A percentile compares a stretch with the other conserved stretches of the same genome.
Conservation (phyloP, 2,329 filamentous ascomycete species). For the Colletotrichum eleusines region DNA sequence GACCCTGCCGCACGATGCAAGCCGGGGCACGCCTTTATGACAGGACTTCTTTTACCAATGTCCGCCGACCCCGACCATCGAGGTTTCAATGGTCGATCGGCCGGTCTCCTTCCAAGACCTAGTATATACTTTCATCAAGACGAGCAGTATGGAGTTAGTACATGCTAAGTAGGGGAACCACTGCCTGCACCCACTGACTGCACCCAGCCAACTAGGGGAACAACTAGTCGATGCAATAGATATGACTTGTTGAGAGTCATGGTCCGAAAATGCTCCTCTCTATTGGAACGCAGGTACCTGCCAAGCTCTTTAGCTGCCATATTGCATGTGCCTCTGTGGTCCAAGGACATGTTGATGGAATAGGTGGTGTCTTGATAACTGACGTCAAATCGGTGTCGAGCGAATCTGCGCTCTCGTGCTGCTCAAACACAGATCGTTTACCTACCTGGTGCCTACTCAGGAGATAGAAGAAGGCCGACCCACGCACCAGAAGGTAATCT, state of each 20-base stretch:
- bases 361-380: no score
- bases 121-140: not conserved
- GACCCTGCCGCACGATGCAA: constrained; percentile 1
- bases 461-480: not conserved
- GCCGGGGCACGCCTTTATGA: constrained; percentile 6
- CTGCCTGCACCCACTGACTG: not conserved
- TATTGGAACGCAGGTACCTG: constrained; percentile 20
- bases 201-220: not conserved
- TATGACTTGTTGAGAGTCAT: not conserved
- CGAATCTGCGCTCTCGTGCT: not conserved
- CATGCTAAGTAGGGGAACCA: not conserved
- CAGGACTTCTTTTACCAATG: not conserved
- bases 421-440: not conserved
- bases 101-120: not conserved
- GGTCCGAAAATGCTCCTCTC: not conserved
- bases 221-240: not conserved
- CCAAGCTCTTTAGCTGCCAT: constrained; percentile 5
- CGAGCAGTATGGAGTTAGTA: not conserved
- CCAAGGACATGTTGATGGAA: not conserved
- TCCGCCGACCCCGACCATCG: constrained; percentile 23
- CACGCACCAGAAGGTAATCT: not conserved
- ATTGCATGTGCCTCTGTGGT: not conserved
- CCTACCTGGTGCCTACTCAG: no score
- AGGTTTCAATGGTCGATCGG: constrained; percentile 28
- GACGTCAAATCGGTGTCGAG: not conserved